These are phyloP conservation scores for Russula emetica DNA, from an alignment of 768 basidiomycete species.

Conservation along the genomic window DNA sequence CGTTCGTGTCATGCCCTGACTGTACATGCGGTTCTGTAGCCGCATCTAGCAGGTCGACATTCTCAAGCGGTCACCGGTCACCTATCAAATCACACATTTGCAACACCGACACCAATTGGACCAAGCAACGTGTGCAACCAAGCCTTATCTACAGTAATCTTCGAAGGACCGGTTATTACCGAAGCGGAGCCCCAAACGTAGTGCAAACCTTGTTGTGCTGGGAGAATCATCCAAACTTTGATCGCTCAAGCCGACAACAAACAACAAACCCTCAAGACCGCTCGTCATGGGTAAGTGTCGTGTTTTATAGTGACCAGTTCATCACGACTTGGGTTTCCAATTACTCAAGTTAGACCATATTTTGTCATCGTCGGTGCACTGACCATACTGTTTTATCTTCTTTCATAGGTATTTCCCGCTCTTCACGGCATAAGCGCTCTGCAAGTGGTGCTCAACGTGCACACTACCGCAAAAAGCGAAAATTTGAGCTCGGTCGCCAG, in stretches of 20 bases:
- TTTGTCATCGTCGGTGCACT: not conserved
- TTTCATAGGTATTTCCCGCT: constrained; percentile 87
- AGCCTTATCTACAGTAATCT: not conserved
- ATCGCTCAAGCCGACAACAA: constrained; percentile 26
- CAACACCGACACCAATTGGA: not conserved
- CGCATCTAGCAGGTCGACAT: not conserved
- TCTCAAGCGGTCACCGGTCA: not conserved
- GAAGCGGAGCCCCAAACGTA: constrained; percentile 16
- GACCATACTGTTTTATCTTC: not conserved
- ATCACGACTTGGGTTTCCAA: too few species aligned
- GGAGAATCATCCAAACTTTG: constrained; percentile 29
- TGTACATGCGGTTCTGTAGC: not conserved
- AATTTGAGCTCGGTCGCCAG: constrained; percentile 99
- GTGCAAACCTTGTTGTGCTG: constrained; percentile 22
- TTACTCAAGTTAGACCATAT: not conserved
- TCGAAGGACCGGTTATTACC: constrained; percentile 7
- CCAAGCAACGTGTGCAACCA: not conserved
- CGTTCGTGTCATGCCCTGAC: not conserved
- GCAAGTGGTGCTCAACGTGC: constrained; percentile 88
- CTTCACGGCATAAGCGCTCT: constrained; percentile 96
- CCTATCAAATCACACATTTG: not conserved
- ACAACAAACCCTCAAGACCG: constrained; percentile 60
- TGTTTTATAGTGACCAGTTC: not conserved
- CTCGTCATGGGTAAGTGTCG: constrained; percentile 69
- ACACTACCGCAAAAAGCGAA: constrained; percentile 99